Evolutionary conservation across 257 asterid species (phyloP).

Genomic region (Solanum sejunctum): DNA sequence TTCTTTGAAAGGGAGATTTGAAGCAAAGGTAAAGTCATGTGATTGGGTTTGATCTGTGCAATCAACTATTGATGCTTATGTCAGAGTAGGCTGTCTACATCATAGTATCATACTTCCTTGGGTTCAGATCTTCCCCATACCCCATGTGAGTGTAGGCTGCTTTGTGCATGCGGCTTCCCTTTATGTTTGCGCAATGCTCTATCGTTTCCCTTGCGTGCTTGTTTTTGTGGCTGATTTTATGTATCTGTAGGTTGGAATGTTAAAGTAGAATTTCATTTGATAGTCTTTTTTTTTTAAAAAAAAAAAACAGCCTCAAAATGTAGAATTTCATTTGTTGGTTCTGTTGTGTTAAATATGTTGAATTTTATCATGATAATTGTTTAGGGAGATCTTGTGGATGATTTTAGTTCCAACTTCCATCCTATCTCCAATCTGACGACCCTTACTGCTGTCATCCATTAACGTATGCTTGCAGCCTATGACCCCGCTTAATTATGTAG

Average conservation of each 20-base stretch:
- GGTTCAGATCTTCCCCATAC: neutral
- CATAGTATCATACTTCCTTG: neutral
- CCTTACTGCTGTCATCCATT: neutral
- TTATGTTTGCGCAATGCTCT: neutral
- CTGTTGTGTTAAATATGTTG: neutral
- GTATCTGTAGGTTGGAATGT: neutral
- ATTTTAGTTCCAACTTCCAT: neutral
- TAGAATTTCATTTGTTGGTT: neutral
- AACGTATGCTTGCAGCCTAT: neutral
- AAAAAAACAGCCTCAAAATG: neutral
- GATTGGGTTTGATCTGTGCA: neutral
- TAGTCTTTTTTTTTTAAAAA: neutral
- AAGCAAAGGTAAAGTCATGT: neutral
- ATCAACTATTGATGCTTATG: neutral
- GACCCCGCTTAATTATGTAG: neutral
- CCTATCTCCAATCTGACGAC: neutral
- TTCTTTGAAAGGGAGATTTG: neutral
- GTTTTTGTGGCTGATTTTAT: neutral
- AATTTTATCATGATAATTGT: neutral
- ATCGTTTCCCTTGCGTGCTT: neutral
- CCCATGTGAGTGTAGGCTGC: neutral
- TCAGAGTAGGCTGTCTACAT: neutral
- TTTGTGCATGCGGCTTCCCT: neutral
- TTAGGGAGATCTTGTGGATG: neutral
- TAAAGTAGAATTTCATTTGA: neutral